Evolutionary conservation across 129 eudicot species (phyloP), one percentile per base, ranked within the genome.

Genomic region (Glebionis coronaria): DNA sequence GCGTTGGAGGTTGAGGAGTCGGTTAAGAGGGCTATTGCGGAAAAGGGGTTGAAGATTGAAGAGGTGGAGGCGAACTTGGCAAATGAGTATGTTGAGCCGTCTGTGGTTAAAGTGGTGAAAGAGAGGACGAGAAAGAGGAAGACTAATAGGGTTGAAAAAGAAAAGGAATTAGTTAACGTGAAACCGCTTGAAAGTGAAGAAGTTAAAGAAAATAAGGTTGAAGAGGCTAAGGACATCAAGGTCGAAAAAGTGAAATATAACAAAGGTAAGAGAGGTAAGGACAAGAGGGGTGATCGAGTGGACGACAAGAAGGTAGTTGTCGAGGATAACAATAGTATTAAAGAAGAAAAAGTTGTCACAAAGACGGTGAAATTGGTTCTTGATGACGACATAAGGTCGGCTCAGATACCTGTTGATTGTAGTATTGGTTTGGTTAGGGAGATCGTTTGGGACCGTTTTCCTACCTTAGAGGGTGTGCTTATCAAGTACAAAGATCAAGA

Each of bases 321-420:
- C 66, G 90, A 88, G 73, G 92, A 89, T 79, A 84, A 82, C 58
- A 76, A 67, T 60, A 77, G 81, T 55, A 57, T 75, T 29, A 77
- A 15, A 69, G 96, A 86, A 82, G 95, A 86, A 46, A 80, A 78
- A 66, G 58, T 74, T 15, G 82, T 77, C 28, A 71, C 82, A 47
- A 86, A 70, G 68, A 74, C 83, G 7, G 96, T 88, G 78, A 93
- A 93, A 70, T 69, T 93, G 85, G 84, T 93, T 55, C 83, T 79
- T 70, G 90, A 84, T 8, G 96, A 93, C 68, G 98, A 93, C 78
- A 93, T 93, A 80, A 88, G 98, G 76, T 82, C 60, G 69, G 95
- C 98, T 3, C 88, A 86, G 27, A 56, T 93, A 63, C 96, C 96
- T 0, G 18, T 77, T 16, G 79, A 77, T 27, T 88, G 95, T 72